Evolutionary conservation across 305 asterid species (phyloP).

Genomic region (Fraxinus albicans): DNA sequence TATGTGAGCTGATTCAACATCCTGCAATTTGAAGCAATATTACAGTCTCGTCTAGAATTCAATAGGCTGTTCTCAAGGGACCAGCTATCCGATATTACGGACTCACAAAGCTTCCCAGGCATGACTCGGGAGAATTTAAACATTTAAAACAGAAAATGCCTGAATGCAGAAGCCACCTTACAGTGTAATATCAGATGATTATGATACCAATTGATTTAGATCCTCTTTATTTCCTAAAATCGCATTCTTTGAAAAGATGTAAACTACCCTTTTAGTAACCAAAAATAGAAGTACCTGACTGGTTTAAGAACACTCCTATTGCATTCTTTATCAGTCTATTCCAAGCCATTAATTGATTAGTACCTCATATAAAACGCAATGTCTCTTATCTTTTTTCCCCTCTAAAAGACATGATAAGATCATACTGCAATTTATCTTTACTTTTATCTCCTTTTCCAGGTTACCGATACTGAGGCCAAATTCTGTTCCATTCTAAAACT

Average conservation of each 20-base stretch:
- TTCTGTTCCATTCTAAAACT: neutral
- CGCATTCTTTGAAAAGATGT: neutral
- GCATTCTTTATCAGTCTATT: neutral
- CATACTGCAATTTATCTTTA: neutral
- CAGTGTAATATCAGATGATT: neutral
- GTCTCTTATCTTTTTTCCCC: neutral
- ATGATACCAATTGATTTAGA: neutral
- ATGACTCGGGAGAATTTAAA: neutral
- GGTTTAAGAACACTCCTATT: neutral
- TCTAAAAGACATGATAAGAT: neutral
- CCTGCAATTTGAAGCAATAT: neutral
- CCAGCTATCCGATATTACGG: neutral
- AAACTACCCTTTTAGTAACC: neutral
- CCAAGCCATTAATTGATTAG: neutral
- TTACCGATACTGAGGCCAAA: neutral
- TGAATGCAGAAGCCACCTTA: neutral
- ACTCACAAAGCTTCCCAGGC: neutral
- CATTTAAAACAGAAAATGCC: neutral
- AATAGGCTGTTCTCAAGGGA: neutral
- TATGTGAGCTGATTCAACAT: neutral
- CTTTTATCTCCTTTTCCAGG: neutral
- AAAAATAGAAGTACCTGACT: neutral
- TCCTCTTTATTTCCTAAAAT: neutral
- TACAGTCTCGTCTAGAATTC: neutral
- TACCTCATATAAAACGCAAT: neutral